phyloP scores from a whole-genome alignment of 176 grass and related monocot species.

The Luzula sylvatica region DNA sequence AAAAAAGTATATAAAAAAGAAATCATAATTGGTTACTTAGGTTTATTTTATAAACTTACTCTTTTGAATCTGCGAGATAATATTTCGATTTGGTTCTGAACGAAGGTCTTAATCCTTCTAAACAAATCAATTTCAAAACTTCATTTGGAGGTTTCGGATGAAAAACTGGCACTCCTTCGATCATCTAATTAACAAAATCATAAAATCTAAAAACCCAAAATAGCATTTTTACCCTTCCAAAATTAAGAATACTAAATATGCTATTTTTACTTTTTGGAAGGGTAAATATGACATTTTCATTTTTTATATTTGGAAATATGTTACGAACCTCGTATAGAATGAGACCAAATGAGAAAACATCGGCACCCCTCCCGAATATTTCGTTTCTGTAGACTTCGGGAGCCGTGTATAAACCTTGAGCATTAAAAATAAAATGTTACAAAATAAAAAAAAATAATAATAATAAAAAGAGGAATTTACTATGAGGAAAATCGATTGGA shows the following conservation, averaged over 20 bases:
- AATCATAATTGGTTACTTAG: no score
- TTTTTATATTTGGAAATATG: no score
- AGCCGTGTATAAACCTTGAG: constrained; percentile 51
- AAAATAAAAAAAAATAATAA: constrained; percentile 9
- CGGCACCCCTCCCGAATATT: constrained; percentile 70
- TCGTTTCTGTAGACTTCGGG: constrained; percentile 84
- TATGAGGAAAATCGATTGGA: constrained; percentile 33
- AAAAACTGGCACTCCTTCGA: constrained; percentile 65
- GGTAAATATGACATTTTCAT: no score
- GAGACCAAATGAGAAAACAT: constrained; percentile 82
- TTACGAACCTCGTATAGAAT: constrained; percentile 85
- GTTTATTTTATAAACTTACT: constrained; percentile 39
- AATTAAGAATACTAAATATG: no score
- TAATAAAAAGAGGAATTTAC: constrained; percentile 41
- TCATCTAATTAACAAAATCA: constrained; percentile 70
- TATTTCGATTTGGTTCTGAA: constrained; percentile 77
- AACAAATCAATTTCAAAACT: constrained; percentile 64
- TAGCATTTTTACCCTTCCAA: no score
- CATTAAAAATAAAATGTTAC: constrained; percentile 18
- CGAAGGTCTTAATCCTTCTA: constrained; percentile 57
- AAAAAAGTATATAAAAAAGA: not conserved
- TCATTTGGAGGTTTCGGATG: constrained; percentile 44
- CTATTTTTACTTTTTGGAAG: no score
- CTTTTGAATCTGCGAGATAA: constrained; percentile 53
- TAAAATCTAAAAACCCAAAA: no score